Evolutionary conservation across 495 filamentous ascomycete genomes (phyloP).

Genomic region (Parachaetomium inaequale): DNA sequence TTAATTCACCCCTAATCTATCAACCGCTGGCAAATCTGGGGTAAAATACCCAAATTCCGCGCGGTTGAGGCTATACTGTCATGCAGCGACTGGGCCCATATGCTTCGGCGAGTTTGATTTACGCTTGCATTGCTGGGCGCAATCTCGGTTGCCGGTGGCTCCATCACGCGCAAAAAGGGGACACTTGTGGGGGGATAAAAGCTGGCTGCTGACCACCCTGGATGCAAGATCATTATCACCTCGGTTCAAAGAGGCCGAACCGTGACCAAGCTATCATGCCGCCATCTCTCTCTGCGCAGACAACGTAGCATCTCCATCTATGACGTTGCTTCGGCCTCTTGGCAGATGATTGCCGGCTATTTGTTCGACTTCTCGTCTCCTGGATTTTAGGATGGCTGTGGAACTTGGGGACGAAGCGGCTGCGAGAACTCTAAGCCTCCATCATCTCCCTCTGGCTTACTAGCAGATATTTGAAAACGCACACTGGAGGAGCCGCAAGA

Average conservation of each 20-base stretch:
- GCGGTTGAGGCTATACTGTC: background rate
- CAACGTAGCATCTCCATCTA: background rate
- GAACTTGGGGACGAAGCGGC: too few relatives aligned
- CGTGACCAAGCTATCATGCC: background rate
- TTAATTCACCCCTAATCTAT: conserved; percentile 23
- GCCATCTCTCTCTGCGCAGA: background rate
- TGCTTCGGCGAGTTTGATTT: background rate
- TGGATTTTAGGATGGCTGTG: background rate
- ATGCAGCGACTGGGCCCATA: conserved; percentile 5
- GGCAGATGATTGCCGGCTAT: background rate
- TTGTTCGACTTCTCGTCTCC: background rate
- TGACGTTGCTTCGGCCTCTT: background rate
- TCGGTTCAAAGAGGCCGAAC: background rate
- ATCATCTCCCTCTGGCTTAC: too few relatives aligned
- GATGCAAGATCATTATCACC: background rate
- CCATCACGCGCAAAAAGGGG: background rate
- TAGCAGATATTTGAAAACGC: too few relatives aligned
- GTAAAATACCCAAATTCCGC: conserved; percentile 24
- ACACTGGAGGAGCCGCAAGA: too few relatives aligned
- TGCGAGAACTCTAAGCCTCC: too few relatives aligned
- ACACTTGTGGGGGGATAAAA: background rate
- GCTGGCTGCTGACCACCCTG: background rate
- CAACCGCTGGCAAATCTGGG: conserved; percentile 30
- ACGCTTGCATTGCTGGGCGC: conserved; percentile 2
- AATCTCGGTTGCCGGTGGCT: background rate